Base-by-base conservation (phyloP, 2,329 filamentous ascomycete genomes). In the Trichoderma oligosporum region DNA sequence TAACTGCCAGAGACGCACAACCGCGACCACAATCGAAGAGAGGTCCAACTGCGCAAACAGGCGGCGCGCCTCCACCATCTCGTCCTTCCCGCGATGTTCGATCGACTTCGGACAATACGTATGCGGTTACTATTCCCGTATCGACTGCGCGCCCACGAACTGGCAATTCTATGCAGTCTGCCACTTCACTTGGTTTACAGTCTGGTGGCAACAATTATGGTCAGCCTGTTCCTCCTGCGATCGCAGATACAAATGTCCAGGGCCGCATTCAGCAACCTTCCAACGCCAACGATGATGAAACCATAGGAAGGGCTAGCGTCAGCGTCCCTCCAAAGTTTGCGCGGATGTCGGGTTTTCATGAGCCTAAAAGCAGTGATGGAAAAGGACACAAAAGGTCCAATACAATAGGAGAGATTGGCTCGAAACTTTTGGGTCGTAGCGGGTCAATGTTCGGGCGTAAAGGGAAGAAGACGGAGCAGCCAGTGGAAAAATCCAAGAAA, bases 231-330 rank as follows among this genome's bases (percentile, higher is more conserved):
- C 90, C 91, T 56, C 92, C 94, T 27, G 85, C 91, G 46, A 86
- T 97, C 60, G 91, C 91, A 47, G 87, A 88, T 64, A 94, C 91
- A 52, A 96, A 94, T 71, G 91, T 83, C 4, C 89, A 96, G 70
- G 93, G 91, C 61, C 88, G 88, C 61, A 91, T 97, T 66, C 89
- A 94, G 63, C 93, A 96, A 69, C 89, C 89, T 66, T 63, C 65
- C 1, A 68, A 65, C 36, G 60, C 57, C 3, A 84, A 83, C 62
- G 91, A 93, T 29, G 88, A 87, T 18, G 79, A 83, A 52, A 82
- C 86, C 12, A 81, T 87, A 47, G 69, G 85, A 76, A 75, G 86
- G 72, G 68, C 84, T 69, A 76, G 87, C 78, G 68, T 87, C 58
- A 83, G 73, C 67, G 80, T 79, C 62, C 82, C 78, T 57, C 72